Evolutionary conservation across 495 filamentous ascomycete species (phyloP).

Genomic region (Penicillium bialowiezense): DNA sequence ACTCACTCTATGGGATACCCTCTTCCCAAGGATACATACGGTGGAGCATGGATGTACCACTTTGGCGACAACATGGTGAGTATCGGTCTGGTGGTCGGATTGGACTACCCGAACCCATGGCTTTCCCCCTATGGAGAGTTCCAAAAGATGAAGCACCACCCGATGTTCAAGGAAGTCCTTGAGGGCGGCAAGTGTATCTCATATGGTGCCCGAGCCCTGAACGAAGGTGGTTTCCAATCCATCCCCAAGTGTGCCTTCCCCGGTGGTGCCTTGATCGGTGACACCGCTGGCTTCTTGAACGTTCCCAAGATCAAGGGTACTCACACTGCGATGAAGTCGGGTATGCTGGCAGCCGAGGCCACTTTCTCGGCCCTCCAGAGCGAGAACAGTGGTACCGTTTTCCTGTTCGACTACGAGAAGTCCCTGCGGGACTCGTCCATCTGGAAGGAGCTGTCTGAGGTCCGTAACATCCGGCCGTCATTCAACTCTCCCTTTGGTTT

Average conservation of each 20-base stretch:
- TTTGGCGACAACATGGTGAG: conserved; percentile 97
- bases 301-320: conserved; percentile 99
- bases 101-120: conserved; percentile 97
- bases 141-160: conserved; percentile 98
- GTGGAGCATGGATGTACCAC: conserved; percentile 98
- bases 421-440: conserved; percentile 80
- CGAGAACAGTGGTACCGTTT: conserved; percentile 65
- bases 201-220: conserved; percentile 88
- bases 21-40: conserved; percentile 83
- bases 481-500: conserved; percentile 84
- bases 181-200: conserved; percentile 97
- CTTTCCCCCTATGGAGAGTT: conserved; percentile 94
- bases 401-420: conserved; percentile 94
- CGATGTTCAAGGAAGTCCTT: conserved; percentile 74
- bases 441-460: conserved; percentile 91
- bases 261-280: conserved; percentile 92
- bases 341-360: conserved; percentile 94
- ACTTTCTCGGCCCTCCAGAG: conserved; percentile 69
- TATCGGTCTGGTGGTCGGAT: conserved; percentile 86
- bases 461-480: conserved; percentile 95
- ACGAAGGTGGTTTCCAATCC: conserved; percentile 95
- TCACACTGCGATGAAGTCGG: conserved; percentile 95
- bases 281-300: conserved; percentile 95
- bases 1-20: conserved; percentile 94
- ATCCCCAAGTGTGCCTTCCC: conserved; percentile 97